Evolutionary conservation across 257 asterid genomes (phyloP), one percentile per base, ranked within the genome.

Genomic region (Salvia hispanica): DNA sequence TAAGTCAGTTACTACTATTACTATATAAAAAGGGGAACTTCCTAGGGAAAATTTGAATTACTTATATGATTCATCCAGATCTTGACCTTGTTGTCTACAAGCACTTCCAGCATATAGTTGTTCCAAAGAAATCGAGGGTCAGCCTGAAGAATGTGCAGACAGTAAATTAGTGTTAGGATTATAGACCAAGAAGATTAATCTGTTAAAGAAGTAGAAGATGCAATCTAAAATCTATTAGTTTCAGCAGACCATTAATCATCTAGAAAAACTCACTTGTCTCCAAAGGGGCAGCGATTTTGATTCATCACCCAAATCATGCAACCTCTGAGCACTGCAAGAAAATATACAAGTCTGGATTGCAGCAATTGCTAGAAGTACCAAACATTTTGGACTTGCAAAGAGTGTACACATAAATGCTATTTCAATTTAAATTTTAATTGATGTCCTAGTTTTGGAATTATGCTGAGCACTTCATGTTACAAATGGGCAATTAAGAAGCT

Each of bases 101-200:
- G 98, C 61, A 83, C 88, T 87, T 95, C 97, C 85, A 95, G 67
- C 91, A 91, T 83, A 79, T 91, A 95, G 78, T 78, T 89, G 87
- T 95, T 95, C 99, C 99, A 95, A 82, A 95, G 85, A 81, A 89
- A 91, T 66, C 94, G 90, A 74, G 99, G 99, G 77, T 91, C 99
- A 66, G 98, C 98, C 99, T 95, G 95, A 16, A 33, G 52, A 66
- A 81, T 56, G 33, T 54, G 61, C 14, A 56, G 28, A 13, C 39
- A 44, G n/a, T n/a, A n/a, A n/a, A 52, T 34, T 52, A 42, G 62
- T 50, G 58, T 39, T 3, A 50, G 57, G 21, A 18, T 18, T 18
- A 18, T 18, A 18, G 0, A 54, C 73, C 46, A 21, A 39, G 45
- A 51, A 47, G 55, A 39, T 7, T 63, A 64, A 58, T 53, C 59